Evolutionary conservation across 192 early-diverging fungal genomes (phyloP).

Genomic region (Bifiguratus adelaidae): DNA sequence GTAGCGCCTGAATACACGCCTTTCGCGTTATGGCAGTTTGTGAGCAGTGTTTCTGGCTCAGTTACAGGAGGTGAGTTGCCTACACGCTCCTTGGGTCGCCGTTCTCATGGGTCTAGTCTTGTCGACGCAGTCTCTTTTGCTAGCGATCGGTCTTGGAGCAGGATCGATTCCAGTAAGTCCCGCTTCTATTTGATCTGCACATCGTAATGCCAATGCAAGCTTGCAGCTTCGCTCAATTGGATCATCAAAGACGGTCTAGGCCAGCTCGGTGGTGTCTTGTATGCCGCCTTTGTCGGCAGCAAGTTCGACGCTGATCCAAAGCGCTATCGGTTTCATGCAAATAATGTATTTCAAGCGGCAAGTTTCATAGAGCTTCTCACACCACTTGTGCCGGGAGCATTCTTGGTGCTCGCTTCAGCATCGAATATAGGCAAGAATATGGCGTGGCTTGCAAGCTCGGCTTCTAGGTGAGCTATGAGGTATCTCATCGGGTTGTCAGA

Average conservation of each 20-base stretch:
- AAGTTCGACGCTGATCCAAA: slow-evolving; percentile 79
- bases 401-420: slow-evolving; percentile 58
- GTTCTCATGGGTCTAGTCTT: slow-evolving; percentile 37
- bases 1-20: slow-evolving; percentile 63
- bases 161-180: slow-evolving; percentile 45
- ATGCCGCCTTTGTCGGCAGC: slow-evolving; percentile 61
- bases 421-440: slow-evolving; percentile 81
- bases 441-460: slow-evolving; percentile 72
- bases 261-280: slow-evolving; percentile 74
- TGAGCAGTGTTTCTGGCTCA: slow-evolving; percentile 66
- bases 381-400: slow-evolving; percentile 66
- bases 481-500: neutral
- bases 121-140: slow-evolving; percentile 75
- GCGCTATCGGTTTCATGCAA: slow-evolving; percentile 68
- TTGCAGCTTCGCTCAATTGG: slow-evolving; percentile 84
- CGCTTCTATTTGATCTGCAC: neutral
- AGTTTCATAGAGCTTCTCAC: slow-evolving; percentile 70
- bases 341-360: slow-evolving; percentile 59
- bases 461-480: slow-evolving; percentile 32
- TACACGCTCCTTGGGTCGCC: neutral
- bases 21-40: slow-evolving; percentile 72
- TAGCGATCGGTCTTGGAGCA: slow-evolving; percentile 71
- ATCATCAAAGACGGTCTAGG: slow-evolving; percentile 88
- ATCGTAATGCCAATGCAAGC: slow-evolving; percentile 2
- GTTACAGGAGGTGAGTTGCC: slow-evolving; percentile 46